Percentiles rank a stretch among this genome's conserved stretches.
phyloP scores from a whole-genome alignment of 192 early-diverging fungal species.

The Thamnidium elegans region DNA sequence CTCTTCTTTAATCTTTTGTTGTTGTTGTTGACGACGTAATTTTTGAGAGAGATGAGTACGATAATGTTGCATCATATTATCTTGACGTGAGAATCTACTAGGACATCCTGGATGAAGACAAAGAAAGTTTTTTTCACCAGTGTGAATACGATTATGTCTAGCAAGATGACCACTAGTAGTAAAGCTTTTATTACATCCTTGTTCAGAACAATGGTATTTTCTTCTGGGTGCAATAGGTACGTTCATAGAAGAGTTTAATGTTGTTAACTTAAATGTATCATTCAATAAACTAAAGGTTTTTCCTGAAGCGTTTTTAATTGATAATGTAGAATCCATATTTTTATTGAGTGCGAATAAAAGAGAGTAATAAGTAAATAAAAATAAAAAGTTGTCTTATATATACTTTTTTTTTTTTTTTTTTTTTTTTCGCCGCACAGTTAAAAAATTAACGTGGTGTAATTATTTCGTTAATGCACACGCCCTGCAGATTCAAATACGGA shows the following conservation, averaged over 20 bases:
- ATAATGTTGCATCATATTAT: constrained; percentile 89
- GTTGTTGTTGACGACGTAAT: constrained; percentile 47
- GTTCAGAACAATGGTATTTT: constrained; percentile 65
- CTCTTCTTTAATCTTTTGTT: constrained; percentile 8
- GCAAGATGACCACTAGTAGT: constrained; percentile 82
- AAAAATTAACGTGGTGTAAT: no score
- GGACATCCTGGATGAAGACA: constrained; percentile 68
- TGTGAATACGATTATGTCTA: constrained; percentile 79
- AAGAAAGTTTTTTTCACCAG: constrained; percentile 73
- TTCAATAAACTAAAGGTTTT: constrained; percentile 53
- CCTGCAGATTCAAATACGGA: no score
- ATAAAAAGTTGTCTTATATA: not conserved
- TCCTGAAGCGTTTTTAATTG: constrained; percentile 51
- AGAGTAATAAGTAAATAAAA: constrained; percentile 3
- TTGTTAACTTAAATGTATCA: constrained; percentile 6
- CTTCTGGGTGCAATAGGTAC: constrained; percentile 29
- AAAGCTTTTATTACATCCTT: constrained; percentile 72
- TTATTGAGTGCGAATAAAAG: not conserved
- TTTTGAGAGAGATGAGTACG: constrained; percentile 73
- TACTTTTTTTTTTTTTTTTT: no score
- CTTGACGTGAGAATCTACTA: constrained; percentile 75
- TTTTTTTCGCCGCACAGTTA: no score
- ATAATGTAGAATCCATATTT: constrained; percentile 30
- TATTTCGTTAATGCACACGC: no score
- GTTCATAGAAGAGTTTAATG: constrained; percentile 5